These are phyloP conservation scores for Nigrospora sphaerica DNA, from an alignment of 2,329 filamentous ascomycete species.

Conservation along the genomic window DNA sequence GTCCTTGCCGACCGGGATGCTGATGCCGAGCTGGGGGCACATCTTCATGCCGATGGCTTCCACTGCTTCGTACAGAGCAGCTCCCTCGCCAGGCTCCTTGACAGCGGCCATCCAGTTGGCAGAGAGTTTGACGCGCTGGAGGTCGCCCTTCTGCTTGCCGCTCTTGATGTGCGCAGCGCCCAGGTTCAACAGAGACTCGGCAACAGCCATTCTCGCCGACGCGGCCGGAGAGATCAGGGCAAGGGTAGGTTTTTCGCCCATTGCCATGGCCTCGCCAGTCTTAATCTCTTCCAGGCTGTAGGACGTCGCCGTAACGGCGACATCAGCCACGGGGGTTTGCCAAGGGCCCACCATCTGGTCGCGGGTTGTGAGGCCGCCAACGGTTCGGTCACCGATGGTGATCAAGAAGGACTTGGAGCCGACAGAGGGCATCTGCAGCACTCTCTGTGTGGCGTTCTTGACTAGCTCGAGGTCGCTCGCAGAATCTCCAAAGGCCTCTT, in stretches of 20 bases:
- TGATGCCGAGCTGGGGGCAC: conserved; percentile 82
- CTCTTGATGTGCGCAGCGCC: conserved; percentile 45
- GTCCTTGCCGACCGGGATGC: conserved; percentile 95
- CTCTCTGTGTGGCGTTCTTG: conserved; percentile 66
- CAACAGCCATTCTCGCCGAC: conserved; percentile 93
- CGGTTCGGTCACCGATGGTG: conserved; percentile 88
- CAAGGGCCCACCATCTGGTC: conserved; percentile 97
- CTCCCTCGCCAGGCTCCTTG: conserved; percentile 85
- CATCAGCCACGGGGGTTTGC: conserved; percentile 91
- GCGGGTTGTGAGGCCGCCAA: conserved; percentile 79
- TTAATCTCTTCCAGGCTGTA: conserved; percentile 58
- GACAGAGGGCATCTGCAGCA: conserved; percentile 79
- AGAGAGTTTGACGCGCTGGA: conserved; percentile 78
- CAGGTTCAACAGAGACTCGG: conserved; percentile 87
- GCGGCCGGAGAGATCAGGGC: conserved; percentile 85
- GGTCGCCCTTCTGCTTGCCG: conserved; percentile 44
- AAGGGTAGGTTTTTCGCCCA: conserved; percentile 79
- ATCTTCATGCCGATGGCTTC: conserved; percentile 88
- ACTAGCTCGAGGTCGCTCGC: conserved; percentile 44
- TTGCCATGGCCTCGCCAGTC: conserved; percentile 92
- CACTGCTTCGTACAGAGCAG: conserved; percentile 87
- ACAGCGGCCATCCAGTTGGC: conserved; percentile 99
- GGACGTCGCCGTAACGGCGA: conserved; percentile 83
- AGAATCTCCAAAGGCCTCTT: conserved; percentile 52
- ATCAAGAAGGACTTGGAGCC: conserved; percentile 98